Evolutionary conservation across 805 yeast genomes (phyloP).

Genomic region (Saturnispora serradocipensis): DNA sequence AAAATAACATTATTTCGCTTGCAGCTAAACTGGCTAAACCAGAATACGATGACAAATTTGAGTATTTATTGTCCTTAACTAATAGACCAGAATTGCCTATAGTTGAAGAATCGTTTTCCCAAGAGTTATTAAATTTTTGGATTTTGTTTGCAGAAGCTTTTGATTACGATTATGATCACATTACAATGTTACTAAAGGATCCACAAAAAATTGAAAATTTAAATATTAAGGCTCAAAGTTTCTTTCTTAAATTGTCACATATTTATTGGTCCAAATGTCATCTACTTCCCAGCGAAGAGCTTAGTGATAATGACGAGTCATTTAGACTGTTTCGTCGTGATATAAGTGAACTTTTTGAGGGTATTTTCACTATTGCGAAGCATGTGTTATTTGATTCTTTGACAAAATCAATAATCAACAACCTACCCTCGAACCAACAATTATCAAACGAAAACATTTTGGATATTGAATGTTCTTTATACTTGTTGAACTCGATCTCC

Average conservation of each 20-base stretch:
- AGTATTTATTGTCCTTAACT: conserved; percentile 44
- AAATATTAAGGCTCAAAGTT: conserved; percentile 25
- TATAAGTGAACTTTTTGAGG: conserved; percentile 69
- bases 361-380: conserved; percentile 59
- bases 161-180: conserved; percentile 37
- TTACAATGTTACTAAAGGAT: conserved; percentile 27
- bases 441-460: conserved; percentile 14
- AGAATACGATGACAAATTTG: conserved; percentile 33
- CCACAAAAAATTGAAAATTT: conserved; percentile 22
- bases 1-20: conserved; percentile 36
- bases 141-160: conserved; percentile 51
- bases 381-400: conserved; percentile 38
- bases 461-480: conserved; percentile 52
- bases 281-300: conserved; percentile 27
- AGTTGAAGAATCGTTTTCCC: conserved; percentile 48
- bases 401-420: conserved; percentile 26
- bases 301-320: conserved; percentile 34
- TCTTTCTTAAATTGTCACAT: conserved; percentile 45
- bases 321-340: conserved; percentile 63
- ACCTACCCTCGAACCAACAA: conserved; percentile 14
- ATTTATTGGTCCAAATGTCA: conserved; percentile 66
- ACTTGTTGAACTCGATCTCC: conserved; percentile 45
- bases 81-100: conserved; percentile 49
- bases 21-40: conserved; percentile 32
- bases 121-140: conserved; percentile 60